phyloP scores from a whole-genome alignment of 148 eudicot species.

The Talinum fruticosum region DNA sequence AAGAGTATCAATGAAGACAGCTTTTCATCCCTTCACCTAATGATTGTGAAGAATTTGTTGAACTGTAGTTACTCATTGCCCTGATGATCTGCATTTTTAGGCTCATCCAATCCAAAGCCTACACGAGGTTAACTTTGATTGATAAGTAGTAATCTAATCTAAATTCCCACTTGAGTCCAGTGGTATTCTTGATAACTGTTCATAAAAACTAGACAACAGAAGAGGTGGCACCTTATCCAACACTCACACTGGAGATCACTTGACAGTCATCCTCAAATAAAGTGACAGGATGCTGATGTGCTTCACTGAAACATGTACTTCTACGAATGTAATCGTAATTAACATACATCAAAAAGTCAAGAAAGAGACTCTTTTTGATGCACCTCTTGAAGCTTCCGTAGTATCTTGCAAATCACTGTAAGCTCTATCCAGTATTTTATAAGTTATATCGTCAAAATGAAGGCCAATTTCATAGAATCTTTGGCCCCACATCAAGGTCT shows the following conservation, averaged over 20 bases:
- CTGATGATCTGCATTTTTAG: not conserved
- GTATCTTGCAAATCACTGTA: conserved; percentile 41
- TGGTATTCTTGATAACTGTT: not conserved
- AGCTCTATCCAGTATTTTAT: conserved; percentile 67
- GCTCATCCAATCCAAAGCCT: not conserved
- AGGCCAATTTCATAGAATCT: conserved; percentile 55
- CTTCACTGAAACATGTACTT: conserved; percentile 22
- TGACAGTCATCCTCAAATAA: conserved; percentile 12
- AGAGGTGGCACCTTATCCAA: conserved; percentile 12
- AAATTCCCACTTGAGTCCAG: not conserved
- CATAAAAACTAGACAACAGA: conserved; percentile 4
- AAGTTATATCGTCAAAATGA: conserved; percentile 64
- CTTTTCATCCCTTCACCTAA: not conserved
- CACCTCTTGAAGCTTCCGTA: conserved; percentile 29
- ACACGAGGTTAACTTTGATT: not conserved
- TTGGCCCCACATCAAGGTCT: conserved; percentile 79
- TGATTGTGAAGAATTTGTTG: not conserved
- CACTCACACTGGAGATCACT: conserved; percentile 4
- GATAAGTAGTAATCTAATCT: not conserved
- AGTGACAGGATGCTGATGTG: conserved; percentile 18
- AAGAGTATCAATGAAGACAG: not conserved
- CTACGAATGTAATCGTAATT: conserved; percentile 64
- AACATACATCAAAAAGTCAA: conserved; percentile 83
- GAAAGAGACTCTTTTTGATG: conserved; percentile 62
- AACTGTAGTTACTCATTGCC: conserved; percentile 1